Percentiles rank a stretch among this genome's conserved stretches.
Conservation (phyloP, 148 eudicot species). For the Vaccinium macrocarpon region DNA sequence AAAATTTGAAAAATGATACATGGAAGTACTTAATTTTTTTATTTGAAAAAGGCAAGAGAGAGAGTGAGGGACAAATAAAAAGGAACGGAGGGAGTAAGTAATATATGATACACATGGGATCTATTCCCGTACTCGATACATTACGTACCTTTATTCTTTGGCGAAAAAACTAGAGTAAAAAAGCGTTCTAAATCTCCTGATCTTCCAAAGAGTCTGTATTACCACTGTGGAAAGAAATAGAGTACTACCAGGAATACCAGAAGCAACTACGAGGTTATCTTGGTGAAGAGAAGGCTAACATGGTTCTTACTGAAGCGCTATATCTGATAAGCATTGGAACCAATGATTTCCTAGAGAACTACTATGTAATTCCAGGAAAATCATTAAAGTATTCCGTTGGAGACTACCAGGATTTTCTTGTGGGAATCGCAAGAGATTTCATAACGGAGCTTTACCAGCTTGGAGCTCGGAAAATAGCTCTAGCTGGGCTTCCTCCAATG, state of each 20-base stretch:
- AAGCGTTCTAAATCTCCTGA: neutral
- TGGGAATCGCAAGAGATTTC: constrained; percentile 22
- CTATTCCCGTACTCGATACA: neutral
- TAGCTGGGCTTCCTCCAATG: constrained; percentile 44
- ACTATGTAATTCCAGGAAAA: constrained; percentile 19
- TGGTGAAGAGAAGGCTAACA: constrained; percentile 19
- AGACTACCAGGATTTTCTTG: constrained; percentile 21
- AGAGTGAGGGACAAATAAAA: too few relatives aligned
- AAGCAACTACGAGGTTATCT: constrained; percentile 18
- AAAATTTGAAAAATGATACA: too few relatives aligned
- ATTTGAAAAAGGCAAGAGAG: too few relatives aligned
- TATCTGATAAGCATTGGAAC: constrained; percentile 29
- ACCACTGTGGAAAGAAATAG: constrained; percentile 29
- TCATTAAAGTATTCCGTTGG: constrained; percentile 12
- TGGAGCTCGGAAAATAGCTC: constrained; percentile 34
- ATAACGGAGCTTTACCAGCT: constrained; percentile 21
- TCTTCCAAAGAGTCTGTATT: constrained; percentile 20
- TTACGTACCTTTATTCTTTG: neutral
- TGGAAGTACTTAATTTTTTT: too few relatives aligned
- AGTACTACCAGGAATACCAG: constrained; percentile 29
- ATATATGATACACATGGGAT: neutral
- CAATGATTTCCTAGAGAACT: constrained; percentile 26
- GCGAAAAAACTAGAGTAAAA: neutral
- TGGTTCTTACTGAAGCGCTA: constrained; percentile 25
- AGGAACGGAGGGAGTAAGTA: too few relatives aligned